These are phyloP conservation scores for Macaranga tanarius DNA, from an alignment of 441 rosid species.

Conservation along the genomic window DNA sequence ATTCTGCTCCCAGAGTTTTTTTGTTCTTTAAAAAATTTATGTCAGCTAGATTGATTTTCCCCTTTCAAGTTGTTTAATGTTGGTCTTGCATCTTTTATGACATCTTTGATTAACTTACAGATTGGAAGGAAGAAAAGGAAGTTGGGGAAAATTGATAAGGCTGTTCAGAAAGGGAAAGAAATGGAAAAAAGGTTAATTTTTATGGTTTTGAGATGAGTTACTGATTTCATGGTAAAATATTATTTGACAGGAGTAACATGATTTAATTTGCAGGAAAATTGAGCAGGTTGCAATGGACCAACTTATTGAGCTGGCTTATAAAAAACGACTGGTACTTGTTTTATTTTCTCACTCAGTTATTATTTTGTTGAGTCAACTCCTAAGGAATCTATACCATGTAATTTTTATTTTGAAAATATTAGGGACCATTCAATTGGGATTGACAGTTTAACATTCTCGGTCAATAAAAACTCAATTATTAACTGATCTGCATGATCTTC, in stretches of 20 bases:
- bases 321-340: constrained; percentile 66
- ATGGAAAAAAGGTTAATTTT: constrained; percentile 57
- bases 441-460: not conserved
- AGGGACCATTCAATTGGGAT: constrained; percentile 1
- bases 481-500: not conserved
- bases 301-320: constrained; percentile 81
- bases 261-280: constrained; percentile 53
- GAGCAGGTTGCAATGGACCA: constrained; percentile 83
- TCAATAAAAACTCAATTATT: not conserved
- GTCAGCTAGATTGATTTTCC: not conserved
- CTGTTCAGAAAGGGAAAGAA: constrained; percentile 50
- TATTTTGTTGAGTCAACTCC: constrained; percentile 8
- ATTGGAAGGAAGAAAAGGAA: constrained; percentile 55
- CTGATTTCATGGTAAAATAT: constrained; percentile 11
- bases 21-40: not conserved
- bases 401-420: constrained; percentile 4
- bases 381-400: not conserved
- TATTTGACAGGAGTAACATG: constrained; percentile 23
- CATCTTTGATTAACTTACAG: constrained; percentile 41
- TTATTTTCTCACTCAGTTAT: constrained; percentile 1
- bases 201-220: constrained; percentile 26
- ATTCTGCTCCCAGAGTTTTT: not conserved
- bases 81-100: constrained; percentile 4
- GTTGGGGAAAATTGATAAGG: constrained; percentile 58
- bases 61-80: not conserved